These are phyloP conservation scores for Penicillium steckii DNA, from an alignment of 495 filamentous ascomycete species.

Conservation along the genomic window DNA sequence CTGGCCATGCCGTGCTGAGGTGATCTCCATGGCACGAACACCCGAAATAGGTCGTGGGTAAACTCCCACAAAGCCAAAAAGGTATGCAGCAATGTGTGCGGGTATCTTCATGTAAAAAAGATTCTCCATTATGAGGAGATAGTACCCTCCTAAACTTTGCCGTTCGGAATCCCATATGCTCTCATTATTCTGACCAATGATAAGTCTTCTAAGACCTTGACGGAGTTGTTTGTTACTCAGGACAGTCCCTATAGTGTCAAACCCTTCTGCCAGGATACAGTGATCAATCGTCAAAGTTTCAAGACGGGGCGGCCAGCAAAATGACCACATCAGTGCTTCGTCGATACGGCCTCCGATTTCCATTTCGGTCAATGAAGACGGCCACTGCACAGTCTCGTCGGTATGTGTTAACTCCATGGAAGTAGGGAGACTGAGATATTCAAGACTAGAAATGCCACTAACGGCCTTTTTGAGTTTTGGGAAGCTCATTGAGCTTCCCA, in stretches of 20 bases:
- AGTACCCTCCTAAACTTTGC: neutral
- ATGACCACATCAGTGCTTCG: neutral
- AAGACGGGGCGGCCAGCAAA: neutral
- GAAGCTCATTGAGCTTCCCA: conserved; percentile 48
- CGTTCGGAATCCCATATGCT: neutral
- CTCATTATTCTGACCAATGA: neutral
- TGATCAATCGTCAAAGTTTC: neutral
- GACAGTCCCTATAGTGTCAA: neutral
- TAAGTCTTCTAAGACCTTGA: neutral
- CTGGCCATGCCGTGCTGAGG: neutral
- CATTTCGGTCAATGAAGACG: neutral
- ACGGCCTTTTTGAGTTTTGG: conserved; percentile 53
- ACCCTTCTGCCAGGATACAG: neutral
- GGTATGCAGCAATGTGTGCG: neutral
- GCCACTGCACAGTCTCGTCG: conserved; percentile 6
- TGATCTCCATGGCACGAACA: neutral
- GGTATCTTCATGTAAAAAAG: neutral
- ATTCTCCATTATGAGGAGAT: neutral
- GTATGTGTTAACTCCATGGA: conserved; percentile 34
- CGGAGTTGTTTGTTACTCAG: neutral
- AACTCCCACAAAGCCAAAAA: neutral
- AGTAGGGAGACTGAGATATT: conserved; percentile 55
- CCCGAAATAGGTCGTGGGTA: neutral
- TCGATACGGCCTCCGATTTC: neutral
- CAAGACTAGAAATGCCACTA: conserved; percentile 45